Conservation (phyloP, 257 asterid species). For the Jacaranda mimosifolia region DNA sequence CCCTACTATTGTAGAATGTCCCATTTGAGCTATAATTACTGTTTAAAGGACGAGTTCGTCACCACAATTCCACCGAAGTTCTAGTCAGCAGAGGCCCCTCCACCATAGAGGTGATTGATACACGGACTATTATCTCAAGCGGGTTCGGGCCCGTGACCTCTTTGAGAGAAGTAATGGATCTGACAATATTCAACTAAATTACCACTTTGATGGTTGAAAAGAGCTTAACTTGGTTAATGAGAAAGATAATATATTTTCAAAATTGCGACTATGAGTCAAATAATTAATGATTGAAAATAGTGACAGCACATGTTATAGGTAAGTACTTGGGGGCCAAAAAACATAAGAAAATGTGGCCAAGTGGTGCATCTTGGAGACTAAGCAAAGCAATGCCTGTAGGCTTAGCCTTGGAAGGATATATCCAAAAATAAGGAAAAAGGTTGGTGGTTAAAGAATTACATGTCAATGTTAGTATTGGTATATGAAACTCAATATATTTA, state of each 20-base stretch:
- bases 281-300: background rate
- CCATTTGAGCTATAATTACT: no score
- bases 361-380: conserved; percentile 38
- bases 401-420: background rate
- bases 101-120: no score
- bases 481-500: no score
- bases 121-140: no score
- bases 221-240: background rate
- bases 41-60: no score
- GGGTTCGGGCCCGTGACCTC: no score
- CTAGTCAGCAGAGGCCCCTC: no score
- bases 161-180: no score
- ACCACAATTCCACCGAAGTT: no score
- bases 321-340: background rate
- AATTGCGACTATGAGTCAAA: background rate
- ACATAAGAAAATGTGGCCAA: conserved; percentile 8
- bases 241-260: background rate
- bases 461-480: no score
- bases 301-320: background rate
- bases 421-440: background rate
- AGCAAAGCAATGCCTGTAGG: conserved; percentile 33
- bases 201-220: no score
- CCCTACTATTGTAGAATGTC: background rate
- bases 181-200: no score
- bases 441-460: background rate